Evolutionary conservation across 1,139 yeast genomes (phyloP).

Genomic region (Nakaseomyces bracarensis): DNA sequence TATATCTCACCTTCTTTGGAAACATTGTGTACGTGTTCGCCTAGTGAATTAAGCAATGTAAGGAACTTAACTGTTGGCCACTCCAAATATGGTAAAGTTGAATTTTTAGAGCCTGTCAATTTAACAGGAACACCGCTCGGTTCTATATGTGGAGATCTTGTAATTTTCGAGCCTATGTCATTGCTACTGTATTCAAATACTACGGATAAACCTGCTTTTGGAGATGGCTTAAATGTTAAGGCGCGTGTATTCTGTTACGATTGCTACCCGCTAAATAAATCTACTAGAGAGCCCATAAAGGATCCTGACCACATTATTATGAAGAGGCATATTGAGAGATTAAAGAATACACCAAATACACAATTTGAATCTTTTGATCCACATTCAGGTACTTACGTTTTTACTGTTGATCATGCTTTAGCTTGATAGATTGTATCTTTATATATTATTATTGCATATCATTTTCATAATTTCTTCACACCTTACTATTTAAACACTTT

Average conservation of each 20-base stretch:
- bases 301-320: constrained; percentile 73
- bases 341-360: constrained; percentile 53
- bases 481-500: not conserved
- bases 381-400: constrained; percentile 44
- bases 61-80: constrained; percentile 70
- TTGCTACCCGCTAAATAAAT: constrained; percentile 69
- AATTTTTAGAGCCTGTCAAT: constrained; percentile 76
- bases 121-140: constrained; percentile 56
- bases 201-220: constrained; percentile 53
- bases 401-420: constrained; percentile 14
- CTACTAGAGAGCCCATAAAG: constrained; percentile 62
- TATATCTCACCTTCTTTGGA: constrained; percentile 77
- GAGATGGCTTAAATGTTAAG: constrained; percentile 77
- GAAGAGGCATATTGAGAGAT: constrained; percentile 56
- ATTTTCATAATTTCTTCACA: not conserved
- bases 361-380: constrained; percentile 72
- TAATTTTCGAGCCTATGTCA: constrained; percentile 51
- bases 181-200: constrained; percentile 72
- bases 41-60: constrained; percentile 59
- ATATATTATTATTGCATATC: not conserved
- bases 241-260: constrained; percentile 66
- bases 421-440: not conserved
- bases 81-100: constrained; percentile 65
- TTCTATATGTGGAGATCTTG: constrained; percentile 56
- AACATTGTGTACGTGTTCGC: constrained; percentile 49